Conservation (phyloP, 371 early-diverging fungal genomes). For the Apophysomyces variabilis region DNA sequence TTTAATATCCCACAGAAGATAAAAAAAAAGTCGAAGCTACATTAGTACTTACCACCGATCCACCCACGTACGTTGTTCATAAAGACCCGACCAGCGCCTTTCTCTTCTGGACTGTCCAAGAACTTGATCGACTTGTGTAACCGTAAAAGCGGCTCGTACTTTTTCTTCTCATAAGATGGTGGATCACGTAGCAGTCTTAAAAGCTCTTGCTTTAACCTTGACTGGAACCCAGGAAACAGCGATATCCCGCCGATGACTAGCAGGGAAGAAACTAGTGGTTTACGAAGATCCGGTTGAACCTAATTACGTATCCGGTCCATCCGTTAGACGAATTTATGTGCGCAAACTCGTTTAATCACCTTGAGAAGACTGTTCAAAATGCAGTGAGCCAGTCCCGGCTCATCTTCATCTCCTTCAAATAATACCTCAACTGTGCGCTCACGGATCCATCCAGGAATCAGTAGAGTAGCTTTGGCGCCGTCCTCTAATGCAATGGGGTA, state of each 20-base stretch:
- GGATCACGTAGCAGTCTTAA: slow-evolving; percentile 51
- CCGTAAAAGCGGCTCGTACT: slow-evolving; percentile 32
- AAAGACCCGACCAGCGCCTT: slow-evolving; percentile 63
- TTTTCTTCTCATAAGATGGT: slow-evolving; percentile 42
- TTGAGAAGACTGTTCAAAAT: slow-evolving; percentile 68
- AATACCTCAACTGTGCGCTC: slow-evolving; percentile 84
- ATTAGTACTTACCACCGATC: slow-evolving; percentile 69
- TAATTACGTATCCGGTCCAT: slow-evolving; percentile 16
- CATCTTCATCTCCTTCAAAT: slow-evolving; percentile 83
- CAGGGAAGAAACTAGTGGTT: slow-evolving; percentile 66
- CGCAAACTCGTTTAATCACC: slow-evolving; percentile 23
- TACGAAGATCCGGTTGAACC: slow-evolving; percentile 76
- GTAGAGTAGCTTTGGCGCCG: slow-evolving; percentile 56
- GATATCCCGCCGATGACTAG: slow-evolving; percentile 83
- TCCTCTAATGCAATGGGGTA: slow-evolving; percentile 51
- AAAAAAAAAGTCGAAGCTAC: neutral
- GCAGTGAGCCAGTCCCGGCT: slow-evolving; percentile 61
- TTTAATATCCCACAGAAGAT: neutral
- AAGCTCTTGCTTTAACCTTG: slow-evolving; percentile 69
- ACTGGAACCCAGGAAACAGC: slow-evolving; percentile 75
- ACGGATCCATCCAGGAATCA: slow-evolving; percentile 88
- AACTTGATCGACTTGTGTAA: slow-evolving; percentile 40
- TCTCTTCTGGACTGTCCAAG: slow-evolving; percentile 42
- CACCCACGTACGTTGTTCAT: slow-evolving; percentile 72
- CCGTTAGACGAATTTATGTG: neutral